Evolutionary conservation across 768 basidiomycete genomes (phyloP), one percentile per base, ranked within the genome.

Genomic region (Lepiota venenata): DNA sequence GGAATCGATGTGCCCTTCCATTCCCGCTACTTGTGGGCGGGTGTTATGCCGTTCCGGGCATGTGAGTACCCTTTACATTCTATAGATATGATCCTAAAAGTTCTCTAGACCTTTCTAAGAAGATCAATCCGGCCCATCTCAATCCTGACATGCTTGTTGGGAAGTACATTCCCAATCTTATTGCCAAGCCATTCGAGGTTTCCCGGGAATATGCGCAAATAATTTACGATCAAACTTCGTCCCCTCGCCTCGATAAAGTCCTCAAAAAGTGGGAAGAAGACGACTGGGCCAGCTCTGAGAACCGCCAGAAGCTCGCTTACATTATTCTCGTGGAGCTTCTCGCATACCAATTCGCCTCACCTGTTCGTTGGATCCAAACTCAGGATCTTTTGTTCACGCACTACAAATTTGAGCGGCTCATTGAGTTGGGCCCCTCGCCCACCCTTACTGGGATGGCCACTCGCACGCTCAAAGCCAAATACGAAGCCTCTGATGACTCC

Each of bases 1-100:
- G 96, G 96, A 57, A 98, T 99, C 62, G 97, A 98, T 63, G 97
- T 99, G 1, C 97, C 97, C 3, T 99, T 99, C 91, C 97, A 99
- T 70, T 98, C 97, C 3, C 89, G 95, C 56, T 99, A 98, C 72
- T 82, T 99, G 37, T 99, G 97, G 97, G 95, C 95, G 14, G 94
- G 94, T 66, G 94, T 97, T 25, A 80, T 96, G 85, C 92, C 95
- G 9, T 96, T 97, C 91, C 85, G 94, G 61, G 91, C 93, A 53
- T 97, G 91, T 93, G 66, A 72, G 90, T 81, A 20, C 47, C n/a
- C 2, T 1, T 32, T 35, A 37, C 44, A 43, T 44, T 48, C 15
- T 42, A 22, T 42, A 56, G 27, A 22, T 37, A 16, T 18, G 38
- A 10, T 50, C n/a, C 12, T 18, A 20, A 43, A 4, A 55, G 56